These are phyloP conservation scores for Auricularia cornea DNA, from an alignment of 768 basidiomycete genomes.

Conservation along the genomic window DNA sequence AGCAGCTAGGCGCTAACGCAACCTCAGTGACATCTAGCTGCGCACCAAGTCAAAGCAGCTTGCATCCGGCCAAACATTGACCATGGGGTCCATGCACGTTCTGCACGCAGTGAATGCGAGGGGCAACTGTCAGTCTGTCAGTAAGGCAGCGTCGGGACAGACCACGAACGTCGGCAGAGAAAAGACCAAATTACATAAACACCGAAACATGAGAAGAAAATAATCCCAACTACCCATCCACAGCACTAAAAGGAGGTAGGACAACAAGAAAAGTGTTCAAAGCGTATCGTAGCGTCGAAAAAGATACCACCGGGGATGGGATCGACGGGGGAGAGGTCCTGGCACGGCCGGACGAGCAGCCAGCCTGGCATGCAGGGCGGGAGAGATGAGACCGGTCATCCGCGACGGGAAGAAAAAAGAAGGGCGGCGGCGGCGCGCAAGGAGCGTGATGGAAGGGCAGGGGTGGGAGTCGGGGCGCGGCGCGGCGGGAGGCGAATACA, in stretches of 20 bases:
- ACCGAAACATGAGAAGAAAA: background rate
- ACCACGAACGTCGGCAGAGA: background rate
- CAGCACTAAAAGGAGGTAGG: background rate
- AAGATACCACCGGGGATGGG: background rate
- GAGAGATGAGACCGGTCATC: background rate
- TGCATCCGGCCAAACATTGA: no score
- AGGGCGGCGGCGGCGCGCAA: background rate
- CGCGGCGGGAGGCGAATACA: background rate
- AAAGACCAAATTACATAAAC: background rate
- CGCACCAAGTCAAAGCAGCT: no score
- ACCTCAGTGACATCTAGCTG: no score
- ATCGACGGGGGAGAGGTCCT: background rate
- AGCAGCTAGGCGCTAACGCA: no score
- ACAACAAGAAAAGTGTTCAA: background rate
- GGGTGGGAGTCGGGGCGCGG: background rate
- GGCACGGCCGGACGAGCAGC: background rate
- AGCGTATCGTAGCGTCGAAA: background rate
- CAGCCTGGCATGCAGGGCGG: background rate
- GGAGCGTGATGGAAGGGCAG: background rate
- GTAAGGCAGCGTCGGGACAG: background rate
- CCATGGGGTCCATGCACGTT: no score
- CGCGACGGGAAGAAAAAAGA: background rate
- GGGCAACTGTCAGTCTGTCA: no score
- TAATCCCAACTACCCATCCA: background rate
- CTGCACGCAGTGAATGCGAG: no score